Evolutionary conservation across 768 basidiomycete species (phyloP).

Genomic region (Suillus occidentalis): DNA sequence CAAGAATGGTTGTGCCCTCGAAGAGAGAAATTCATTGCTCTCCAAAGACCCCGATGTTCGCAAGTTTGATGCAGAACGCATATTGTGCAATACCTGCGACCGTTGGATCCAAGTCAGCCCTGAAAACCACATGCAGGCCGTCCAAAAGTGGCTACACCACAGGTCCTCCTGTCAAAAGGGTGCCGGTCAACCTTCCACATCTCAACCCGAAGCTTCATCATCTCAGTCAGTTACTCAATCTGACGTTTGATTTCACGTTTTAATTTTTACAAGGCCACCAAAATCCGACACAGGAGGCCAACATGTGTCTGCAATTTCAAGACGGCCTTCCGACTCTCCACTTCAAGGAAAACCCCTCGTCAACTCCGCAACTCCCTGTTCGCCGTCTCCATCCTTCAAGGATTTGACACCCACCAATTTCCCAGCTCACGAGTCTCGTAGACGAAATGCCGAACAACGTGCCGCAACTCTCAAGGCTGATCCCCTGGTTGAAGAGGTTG

Average conservation of each 20-base stretch:
- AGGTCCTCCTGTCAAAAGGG: slow-evolving; percentile 53
- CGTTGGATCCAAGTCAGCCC: slow-evolving; percentile 61
- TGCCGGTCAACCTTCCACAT: slow-evolving; percentile 8
- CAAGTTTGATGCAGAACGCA: slow-evolving; percentile 72
- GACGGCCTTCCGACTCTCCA: neutral
- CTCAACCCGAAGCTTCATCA: slow-evolving; percentile 22
- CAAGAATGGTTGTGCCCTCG: slow-evolving; percentile 58
- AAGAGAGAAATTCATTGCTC: slow-evolving; percentile 59
- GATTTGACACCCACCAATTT: slow-evolving; percentile 60
- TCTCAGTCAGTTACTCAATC: slow-evolving; percentile 10
- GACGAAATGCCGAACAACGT: slow-evolving; percentile 78
- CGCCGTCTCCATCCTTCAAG: slow-evolving; percentile 46
- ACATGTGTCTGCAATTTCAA: neutral
- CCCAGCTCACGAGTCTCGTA: slow-evolving; percentile 62
- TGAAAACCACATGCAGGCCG: slow-evolving; percentile 59
- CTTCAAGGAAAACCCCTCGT: slow-evolving; percentile 9
- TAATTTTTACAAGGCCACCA: neutral
- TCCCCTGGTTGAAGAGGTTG: slow-evolving; percentile 62
- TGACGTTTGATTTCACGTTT: neutral
- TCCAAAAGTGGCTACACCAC: slow-evolving; percentile 67
- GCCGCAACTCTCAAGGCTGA: slow-evolving; percentile 71
- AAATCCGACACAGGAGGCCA: neutral
- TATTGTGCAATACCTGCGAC: slow-evolving; percentile 69
- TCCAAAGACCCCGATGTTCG: slow-evolving; percentile 69
- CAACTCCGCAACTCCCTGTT: slow-evolving; percentile 22